Conservation (phyloP, 1,284 basidiomycete species). For the Leccinum griseonigrum region DNA sequence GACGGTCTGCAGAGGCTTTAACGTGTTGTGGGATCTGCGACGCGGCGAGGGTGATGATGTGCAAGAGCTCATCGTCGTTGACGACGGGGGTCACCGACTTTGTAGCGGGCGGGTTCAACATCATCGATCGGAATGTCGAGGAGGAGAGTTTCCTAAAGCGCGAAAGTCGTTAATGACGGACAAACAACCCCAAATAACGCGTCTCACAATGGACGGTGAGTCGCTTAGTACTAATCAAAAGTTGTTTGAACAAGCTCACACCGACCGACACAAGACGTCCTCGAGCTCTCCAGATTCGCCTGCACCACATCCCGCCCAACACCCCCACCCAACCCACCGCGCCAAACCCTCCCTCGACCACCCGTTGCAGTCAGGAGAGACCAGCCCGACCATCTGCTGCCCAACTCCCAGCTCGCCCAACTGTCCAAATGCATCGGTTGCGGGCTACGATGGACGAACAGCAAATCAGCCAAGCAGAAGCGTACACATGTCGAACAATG, state of each 20-base stretch:
- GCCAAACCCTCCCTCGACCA: constrained; percentile 4
- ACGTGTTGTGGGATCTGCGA: constrained; percentile 66
- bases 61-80: constrained; percentile 58
- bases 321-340: background rate
- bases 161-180: constrained; percentile 10
- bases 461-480: constrained; percentile 62
- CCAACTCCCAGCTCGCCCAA: constrained; percentile 44
- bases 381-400: constrained; percentile 33
- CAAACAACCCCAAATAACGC: constrained; percentile 35
- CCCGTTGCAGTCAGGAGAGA: background rate
- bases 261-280: background rate
- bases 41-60: constrained; percentile 61
- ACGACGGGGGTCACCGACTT: constrained; percentile 36
- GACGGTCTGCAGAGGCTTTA: constrained; percentile 54
- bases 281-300: constrained; percentile 35
- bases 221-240: background rate
- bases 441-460: constrained; percentile 61
- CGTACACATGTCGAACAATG: constrained; percentile 64
- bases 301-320: constrained; percentile 14
- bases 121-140: constrained; percentile 18
- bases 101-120: constrained; percentile 11
- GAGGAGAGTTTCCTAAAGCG: background rate
- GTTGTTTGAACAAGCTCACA: background rate
- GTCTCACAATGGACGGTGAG: constrained; percentile 21
- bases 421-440: constrained; percentile 65